phyloP scores from a whole-genome alignment of 2,329 filamentous ascomycete genomes.

The Verticillium isaacii region DNA sequence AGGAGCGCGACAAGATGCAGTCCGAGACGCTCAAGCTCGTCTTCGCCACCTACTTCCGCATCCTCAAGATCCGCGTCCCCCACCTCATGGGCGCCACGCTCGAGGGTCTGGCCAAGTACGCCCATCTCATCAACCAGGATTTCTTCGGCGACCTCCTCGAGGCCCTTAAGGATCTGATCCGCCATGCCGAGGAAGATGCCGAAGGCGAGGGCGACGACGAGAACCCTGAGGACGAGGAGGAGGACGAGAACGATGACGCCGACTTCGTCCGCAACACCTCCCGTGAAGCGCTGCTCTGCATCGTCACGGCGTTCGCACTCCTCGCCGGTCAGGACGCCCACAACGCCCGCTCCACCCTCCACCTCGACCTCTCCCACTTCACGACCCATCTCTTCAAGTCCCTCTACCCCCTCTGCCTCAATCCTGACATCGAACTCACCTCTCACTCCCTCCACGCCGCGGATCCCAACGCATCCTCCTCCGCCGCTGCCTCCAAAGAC shows the following conservation, averaged over 20 bases:
- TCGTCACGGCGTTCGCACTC: conserved; percentile 93
- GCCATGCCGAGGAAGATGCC: conserved; percentile 59
- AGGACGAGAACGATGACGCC: conserved; percentile 41
- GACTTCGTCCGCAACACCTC: conserved; percentile 63
- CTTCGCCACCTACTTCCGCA: conserved; percentile 91
- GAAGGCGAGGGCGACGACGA: conserved; percentile 33
- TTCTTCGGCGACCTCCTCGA: conserved; percentile 97
- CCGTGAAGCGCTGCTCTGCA: conserved; percentile 86
- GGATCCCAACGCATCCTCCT: conserved; percentile 60
- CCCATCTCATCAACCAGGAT: conserved; percentile 96
- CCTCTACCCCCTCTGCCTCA: conserved; percentile 71
- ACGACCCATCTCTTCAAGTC: conserved; percentile 88
- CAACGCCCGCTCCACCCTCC: conserved; percentile 74
- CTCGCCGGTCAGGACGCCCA: conserved; percentile 89
- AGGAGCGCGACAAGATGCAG: conserved; percentile 91
- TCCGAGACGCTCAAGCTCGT: conserved; percentile 94
- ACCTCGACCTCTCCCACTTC: conserved; percentile 93
- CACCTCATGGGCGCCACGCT: conserved; percentile 95
- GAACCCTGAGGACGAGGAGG: conserved; percentile 31
- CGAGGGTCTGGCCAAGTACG: conserved; percentile 88
- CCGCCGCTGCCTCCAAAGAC: conserved; percentile 31
- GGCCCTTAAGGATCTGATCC: conserved; percentile 87
- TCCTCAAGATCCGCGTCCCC: conserved; percentile 76
- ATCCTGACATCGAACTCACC: conserved; percentile 82
- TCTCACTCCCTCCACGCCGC: conserved; percentile 56